Conservation (phyloP, 306 rosid genomes). For the Pterocarpus macrocarpus region DNA sequence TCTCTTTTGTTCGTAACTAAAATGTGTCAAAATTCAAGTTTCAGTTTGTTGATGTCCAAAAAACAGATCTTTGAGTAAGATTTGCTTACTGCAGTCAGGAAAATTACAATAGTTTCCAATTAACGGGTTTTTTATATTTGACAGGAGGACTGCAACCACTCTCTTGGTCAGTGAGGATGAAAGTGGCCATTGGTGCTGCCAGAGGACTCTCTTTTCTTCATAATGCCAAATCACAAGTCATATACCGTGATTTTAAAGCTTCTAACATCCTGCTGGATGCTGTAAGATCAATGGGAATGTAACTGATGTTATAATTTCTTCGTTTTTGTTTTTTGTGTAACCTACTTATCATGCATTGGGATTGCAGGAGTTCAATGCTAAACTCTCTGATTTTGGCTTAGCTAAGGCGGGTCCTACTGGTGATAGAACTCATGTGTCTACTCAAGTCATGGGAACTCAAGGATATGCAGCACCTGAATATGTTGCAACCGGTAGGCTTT, state of each 20-base stretch:
- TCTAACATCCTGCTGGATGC: slow-evolving; percentile 91
- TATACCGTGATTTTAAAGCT: slow-evolving; percentile 97
- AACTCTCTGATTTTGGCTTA: slow-evolving; percentile 96
- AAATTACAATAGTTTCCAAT: neutral
- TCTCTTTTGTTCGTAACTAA: slow-evolving; percentile 13
- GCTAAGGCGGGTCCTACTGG: slow-evolving; percentile 98
- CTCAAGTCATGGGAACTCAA: slow-evolving; percentile 94
- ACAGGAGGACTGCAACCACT: slow-evolving; percentile 95
- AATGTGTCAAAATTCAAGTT: slow-evolving; percentile 12
- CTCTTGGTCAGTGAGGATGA: slow-evolving; percentile 88
- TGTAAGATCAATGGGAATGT: slow-evolving; percentile 55
- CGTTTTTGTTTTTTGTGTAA: neutral
- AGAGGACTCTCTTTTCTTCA: slow-evolving; percentile 95
- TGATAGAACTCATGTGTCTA: slow-evolving; percentile 93
- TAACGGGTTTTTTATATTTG: slow-evolving; percentile 42
- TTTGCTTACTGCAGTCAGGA: slow-evolving; percentile 6
- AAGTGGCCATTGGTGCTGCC: slow-evolving; percentile 94
- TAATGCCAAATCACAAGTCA: slow-evolving; percentile 89
- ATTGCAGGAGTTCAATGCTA: slow-evolving; percentile 84
- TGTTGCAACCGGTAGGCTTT: slow-evolving; percentile 84
- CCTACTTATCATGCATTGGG: slow-evolving; percentile 30
- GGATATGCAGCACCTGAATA: slow-evolving; percentile 99
- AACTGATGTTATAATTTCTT: neutral
- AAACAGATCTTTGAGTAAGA: neutral
- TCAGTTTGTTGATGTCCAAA: slow-evolving; percentile 15